phyloP scores from a whole-genome alignment of 2,329 filamentous ascomycete species.

The Penicillium sp. region DNA sequence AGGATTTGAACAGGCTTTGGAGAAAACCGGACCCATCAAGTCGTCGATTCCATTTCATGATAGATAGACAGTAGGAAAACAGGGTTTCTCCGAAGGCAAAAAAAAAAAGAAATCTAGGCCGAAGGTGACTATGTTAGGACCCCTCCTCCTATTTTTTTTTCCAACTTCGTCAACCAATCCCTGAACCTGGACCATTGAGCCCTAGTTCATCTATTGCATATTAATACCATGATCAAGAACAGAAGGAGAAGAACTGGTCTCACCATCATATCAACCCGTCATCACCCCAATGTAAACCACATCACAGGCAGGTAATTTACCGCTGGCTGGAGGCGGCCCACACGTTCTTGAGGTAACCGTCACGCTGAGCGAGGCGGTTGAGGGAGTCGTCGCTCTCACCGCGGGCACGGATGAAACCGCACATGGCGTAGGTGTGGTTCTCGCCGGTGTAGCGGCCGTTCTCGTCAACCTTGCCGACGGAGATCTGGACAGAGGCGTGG shows the following conservation, averaged over 20 bases:
- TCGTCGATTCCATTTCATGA: slow-evolving; percentile 30
- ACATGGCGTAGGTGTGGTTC: slow-evolving; percentile 96
- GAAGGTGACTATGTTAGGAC: slow-evolving; percentile 18
- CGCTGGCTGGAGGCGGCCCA: slow-evolving; percentile 72
- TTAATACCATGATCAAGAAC: not conserved
- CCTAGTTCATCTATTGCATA: slow-evolving; percentile 22
- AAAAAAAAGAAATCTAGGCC: slow-evolving; percentile 14
- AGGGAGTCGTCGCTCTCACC: slow-evolving; percentile 96
- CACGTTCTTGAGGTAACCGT: slow-evolving; percentile 95
- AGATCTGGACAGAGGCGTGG: slow-evolving; percentile 97
- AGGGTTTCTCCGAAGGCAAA: slow-evolving; percentile 22
- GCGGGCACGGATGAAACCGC: slow-evolving; percentile 95
- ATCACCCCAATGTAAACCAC: slow-evolving; percentile 28
- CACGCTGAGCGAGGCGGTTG: slow-evolving; percentile 92
- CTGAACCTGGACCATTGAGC: slow-evolving; percentile 26
- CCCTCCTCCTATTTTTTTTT: slow-evolving; percentile 17
- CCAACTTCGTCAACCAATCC: slow-evolving; percentile 19
- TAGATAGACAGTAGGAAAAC: slow-evolving; percentile 29
- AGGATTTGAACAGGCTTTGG: slow-evolving; percentile 15
- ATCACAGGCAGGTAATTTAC: slow-evolving; percentile 32
- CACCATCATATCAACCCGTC: slow-evolving; percentile 30
- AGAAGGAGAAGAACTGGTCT: slow-evolving; percentile 1
- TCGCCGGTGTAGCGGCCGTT: slow-evolving; percentile 95
- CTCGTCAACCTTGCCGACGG: slow-evolving; percentile 97
- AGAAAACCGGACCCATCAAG: slow-evolving; percentile 24